Base-by-base conservation (phyloP, 2,329 filamentous ascomycete genomes). In the Epichloe uncinata region DNA sequence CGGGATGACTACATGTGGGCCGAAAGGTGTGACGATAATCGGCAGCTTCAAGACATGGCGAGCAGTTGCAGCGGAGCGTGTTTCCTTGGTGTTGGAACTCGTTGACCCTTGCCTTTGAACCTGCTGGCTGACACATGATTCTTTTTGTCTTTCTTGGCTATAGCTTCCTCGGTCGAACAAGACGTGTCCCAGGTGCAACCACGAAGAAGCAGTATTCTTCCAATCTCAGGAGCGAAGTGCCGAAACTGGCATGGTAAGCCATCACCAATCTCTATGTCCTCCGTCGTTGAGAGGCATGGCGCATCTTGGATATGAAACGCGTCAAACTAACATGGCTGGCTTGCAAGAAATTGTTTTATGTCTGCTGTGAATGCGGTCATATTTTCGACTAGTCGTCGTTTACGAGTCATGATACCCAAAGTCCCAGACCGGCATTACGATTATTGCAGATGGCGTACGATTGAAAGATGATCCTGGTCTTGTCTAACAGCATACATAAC, bases 161-260 rank as follows among this genome's bases (percentile, higher is more conserved):
- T 79, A 96, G 90, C 86, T 97, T 67, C 93, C 93, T 56, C 84
- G 90, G 61, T 84, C 88, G 60, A 87, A 88, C 66, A 88, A 86
- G 70, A 77, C 78, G 53, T 98, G 93, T 71, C 88, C 89, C 48
- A 78, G 75, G 58, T 98, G 94, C 74, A 77, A 79, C 57, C 85
- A 93, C 67, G 81, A 82, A 59, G 90, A 97, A 70, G 89, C 90
- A 43, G 94, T 98, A 53, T 98, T 95, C 73, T 98, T 98, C 74
- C 93, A 98, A 73, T 96, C 90, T 54, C 93, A 98, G 66, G 90
- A 97, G 73, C 85, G 93, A 69, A 95, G 85, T 58, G 87, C 88
- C 45, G 90, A 97, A 69, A 98, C 93, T 42, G 93, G 93, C 72
- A 98, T 98, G 93, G 93, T 97, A 70, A 75, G 85, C 45, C 18